These are phyloP conservation scores for Pseudogymnoascus sp. DNA, from an alignment of 2,329 filamentous ascomycete species.

Conservation along the genomic window DNA sequence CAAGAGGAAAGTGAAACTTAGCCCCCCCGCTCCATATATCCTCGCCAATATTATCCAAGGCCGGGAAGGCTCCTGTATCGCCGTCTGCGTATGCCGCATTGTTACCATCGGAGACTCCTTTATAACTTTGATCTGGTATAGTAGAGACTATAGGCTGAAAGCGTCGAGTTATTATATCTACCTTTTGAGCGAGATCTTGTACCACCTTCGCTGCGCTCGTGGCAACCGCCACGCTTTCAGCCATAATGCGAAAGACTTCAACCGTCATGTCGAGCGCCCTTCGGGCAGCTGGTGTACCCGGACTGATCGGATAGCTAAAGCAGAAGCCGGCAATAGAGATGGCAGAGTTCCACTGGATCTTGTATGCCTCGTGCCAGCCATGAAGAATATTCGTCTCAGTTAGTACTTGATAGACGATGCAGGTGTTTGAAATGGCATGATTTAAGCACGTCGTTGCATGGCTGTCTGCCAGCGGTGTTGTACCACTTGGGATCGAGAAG, in stretches of 20 bases:
- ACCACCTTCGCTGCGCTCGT: constrained; percentile 28
- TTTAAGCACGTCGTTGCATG: constrained; percentile 26
- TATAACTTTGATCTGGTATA: no score
- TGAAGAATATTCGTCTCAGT: constrained; percentile 26
- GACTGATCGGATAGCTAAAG: constrained; percentile 29
- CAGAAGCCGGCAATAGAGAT: constrained; percentile 35
- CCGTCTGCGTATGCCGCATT: no score
- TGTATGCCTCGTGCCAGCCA: constrained; percentile 33
- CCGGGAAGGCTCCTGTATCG: no score
- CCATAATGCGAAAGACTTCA: constrained; percentile 22
- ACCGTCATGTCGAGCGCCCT: constrained; percentile 29
- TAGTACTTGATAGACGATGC: constrained; percentile 32
- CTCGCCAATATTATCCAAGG: no score
- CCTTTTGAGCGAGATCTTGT: constrained; percentile 25
- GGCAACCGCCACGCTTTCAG: constrained; percentile 29
- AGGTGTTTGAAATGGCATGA: constrained; percentile 31
- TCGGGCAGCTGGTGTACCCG: constrained; percentile 25
- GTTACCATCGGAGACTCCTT: no score
- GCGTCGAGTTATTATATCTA: constrained; percentile 15
- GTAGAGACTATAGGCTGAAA: no score
- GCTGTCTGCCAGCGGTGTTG: constrained; percentile 21
- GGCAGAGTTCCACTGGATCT: constrained; percentile 37
- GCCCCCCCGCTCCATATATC: no score
- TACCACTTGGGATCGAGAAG: constrained; percentile 22
- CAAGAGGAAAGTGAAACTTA: no score